phyloP scores from a whole-genome alignment of 176 grass and related monocot genomes.

The Carex scoparia region DNA sequence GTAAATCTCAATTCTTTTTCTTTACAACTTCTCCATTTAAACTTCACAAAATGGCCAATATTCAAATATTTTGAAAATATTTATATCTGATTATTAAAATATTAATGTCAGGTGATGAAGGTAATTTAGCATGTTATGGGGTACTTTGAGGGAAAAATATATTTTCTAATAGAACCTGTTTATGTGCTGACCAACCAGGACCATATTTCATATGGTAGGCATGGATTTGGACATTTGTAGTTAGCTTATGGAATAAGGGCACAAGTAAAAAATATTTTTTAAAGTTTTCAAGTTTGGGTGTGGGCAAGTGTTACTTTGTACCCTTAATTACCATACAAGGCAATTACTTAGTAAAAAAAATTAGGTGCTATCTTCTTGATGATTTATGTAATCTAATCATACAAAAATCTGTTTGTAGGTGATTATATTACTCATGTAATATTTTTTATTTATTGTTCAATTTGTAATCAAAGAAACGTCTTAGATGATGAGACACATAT shows the following conservation, averaged over 20 bases:
- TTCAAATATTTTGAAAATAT: conserved; percentile 8
- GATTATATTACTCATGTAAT: neutral
- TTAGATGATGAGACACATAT: neutral
- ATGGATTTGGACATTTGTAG: neutral
- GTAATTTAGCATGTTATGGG: neutral
- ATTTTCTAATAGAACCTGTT: neutral
- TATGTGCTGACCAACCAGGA: neutral
- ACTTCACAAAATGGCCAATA: neutral
- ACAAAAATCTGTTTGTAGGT: neutral
- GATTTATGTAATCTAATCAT: neutral
- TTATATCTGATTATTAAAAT: neutral
- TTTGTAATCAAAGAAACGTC: neutral
- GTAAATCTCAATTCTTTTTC: neutral
- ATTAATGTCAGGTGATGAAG: neutral
- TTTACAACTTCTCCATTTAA: neutral
- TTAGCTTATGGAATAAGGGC: neutral
- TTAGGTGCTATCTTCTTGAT: neutral
- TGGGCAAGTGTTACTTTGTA: neutral
- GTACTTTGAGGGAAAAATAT: neutral
- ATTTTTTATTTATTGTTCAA: neutral
- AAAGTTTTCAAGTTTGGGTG: neutral
- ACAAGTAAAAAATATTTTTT: neutral
- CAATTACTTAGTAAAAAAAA: neutral
- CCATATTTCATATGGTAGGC: neutral
- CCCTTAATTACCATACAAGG: neutral